phyloP scores from a whole-genome alignment of 352 stramenopile species.

The Globisporangium uncinulatum region DNA sequence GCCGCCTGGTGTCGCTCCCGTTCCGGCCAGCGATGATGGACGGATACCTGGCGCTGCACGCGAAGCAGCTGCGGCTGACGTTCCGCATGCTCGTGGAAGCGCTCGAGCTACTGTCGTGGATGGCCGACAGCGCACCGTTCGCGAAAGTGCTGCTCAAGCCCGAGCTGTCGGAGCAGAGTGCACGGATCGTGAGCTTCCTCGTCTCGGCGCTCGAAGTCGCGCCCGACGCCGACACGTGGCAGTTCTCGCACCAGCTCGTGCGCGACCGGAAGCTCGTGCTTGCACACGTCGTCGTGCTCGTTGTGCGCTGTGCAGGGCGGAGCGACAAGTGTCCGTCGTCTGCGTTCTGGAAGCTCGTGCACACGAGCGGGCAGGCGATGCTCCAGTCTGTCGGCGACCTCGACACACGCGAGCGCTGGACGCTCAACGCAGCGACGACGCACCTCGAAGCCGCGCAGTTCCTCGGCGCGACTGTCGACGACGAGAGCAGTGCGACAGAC shows the following conservation, averaged over 20 bases:
- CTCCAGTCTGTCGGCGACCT: constrained; percentile 53
- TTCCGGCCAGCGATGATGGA: constrained; percentile 56
- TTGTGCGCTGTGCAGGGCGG: constrained; percentile 45
- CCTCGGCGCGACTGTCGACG: constrained; percentile 29
- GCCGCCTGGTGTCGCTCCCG: constrained; percentile 28
- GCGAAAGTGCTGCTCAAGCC: constrained; percentile 44
- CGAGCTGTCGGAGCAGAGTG: constrained; percentile 55
- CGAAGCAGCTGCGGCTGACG: constrained; percentile 60
- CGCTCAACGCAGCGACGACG: constrained; percentile 40
- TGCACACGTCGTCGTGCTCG: constrained; percentile 53
- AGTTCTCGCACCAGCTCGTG: constrained; percentile 44
- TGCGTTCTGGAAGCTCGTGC: constrained; percentile 59
- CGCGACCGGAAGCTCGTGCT: constrained; percentile 53
- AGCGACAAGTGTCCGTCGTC: constrained; percentile 33
- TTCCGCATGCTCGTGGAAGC: constrained; percentile 60
- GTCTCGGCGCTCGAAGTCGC: constrained; percentile 34
- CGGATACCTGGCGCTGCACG: constrained; percentile 60
- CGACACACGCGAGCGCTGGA: constrained; percentile 56
- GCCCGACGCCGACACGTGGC: constrained; percentile 36
- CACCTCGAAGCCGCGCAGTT: constrained; percentile 54
- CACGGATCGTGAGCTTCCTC: constrained; percentile 60
- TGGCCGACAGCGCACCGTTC: constrained; percentile 35
- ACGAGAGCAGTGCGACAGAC: constrained; percentile 9
- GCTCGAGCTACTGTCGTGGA: constrained; percentile 60
- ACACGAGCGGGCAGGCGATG: constrained; percentile 40